These are phyloP conservation scores for Grosmannia penicillata DNA, from an alignment of 2,329 filamentous ascomycete species.

Conservation along the genomic window DNA sequence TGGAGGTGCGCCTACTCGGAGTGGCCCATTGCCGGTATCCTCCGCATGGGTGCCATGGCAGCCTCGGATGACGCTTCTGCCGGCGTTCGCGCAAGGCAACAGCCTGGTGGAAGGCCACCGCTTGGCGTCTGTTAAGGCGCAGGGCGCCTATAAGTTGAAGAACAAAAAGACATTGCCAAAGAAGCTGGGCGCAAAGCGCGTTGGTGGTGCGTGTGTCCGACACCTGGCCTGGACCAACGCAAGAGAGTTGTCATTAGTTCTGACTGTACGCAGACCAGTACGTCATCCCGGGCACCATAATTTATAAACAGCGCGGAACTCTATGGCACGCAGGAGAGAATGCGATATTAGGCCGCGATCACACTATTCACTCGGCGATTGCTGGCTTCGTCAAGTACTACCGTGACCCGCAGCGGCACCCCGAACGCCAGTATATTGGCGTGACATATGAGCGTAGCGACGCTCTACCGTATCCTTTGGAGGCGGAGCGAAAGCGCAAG, in stretches of 20 bases:
- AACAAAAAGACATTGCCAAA: slow-evolving; percentile 51
- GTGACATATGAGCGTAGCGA: slow-evolving; percentile 76
- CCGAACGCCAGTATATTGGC: slow-evolving; percentile 86
- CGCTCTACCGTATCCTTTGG: slow-evolving; percentile 59
- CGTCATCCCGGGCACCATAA: slow-evolving; percentile 91
- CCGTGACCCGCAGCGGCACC: slow-evolving; percentile 67
- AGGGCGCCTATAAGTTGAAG: slow-evolving; percentile 53
- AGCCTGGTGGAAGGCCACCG: slow-evolving; percentile 28
- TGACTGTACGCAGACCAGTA: slow-evolving; percentile 53
- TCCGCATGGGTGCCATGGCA: background rate
- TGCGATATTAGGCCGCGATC: slow-evolving; percentile 85
- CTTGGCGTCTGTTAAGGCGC: slow-evolving; percentile 45
- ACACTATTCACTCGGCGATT: slow-evolving; percentile 80
- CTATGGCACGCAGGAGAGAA: slow-evolving; percentile 94
- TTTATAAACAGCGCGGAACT: slow-evolving; percentile 92
- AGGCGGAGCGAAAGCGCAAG: slow-evolving; percentile 58
- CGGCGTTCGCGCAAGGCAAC: background rate
- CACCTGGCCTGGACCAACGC: background rate
- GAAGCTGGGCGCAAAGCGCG: slow-evolving; percentile 88
- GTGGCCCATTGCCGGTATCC: background rate
- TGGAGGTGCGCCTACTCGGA: slow-evolving; percentile 15
- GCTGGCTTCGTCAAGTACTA: slow-evolving; percentile 96
- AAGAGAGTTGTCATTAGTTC: too few relatives aligned
- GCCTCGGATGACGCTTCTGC: too few relatives aligned
- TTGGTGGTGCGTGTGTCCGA: slow-evolving; percentile 47